Base-by-base conservation (phyloP, 345 rosid species). In the Linum trigynum region DNA sequence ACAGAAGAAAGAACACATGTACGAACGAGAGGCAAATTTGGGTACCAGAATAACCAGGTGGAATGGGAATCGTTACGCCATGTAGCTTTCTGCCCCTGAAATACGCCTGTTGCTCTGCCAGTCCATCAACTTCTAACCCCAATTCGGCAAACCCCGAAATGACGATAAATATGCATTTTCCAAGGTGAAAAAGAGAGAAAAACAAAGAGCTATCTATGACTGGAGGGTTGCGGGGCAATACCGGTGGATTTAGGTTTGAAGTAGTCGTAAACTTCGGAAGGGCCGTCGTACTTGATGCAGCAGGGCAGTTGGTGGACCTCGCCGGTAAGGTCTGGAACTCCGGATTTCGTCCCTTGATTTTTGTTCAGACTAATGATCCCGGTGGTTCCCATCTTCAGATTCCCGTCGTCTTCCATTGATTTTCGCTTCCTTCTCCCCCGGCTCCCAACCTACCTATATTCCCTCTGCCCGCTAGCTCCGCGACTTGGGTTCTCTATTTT, bases 81-180 rank as follows among this genome's bases (percentile, higher is more conserved):
- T 75, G 84, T 79, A 92, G 65, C 73, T 80, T 85, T 78, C 97
- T 86, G 64, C 98, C 97, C 77, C 98, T 80, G 76, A 90, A 92
- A 81, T 82, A 74, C 5, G 94, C 87, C 83, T 92, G 92, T 75
- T 90, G 83, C 2, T 76, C 77, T 55, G 39, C 69, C 48, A 88
- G 70, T 57, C 87, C 96, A 66, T 90, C 96, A 61, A 75, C 72
- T 66, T 86, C 89, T 0, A 78, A 60, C 61, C 80, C 97, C 88
- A 57, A 16, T 62, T 53, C 7, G n/a, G 23, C 42, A 55, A 14
- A 11, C 39, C 39, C 6, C 16, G 6, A 51, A 48, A 7, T 36
- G 4, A 14, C 7, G n/a, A 50, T 3, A 35, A 36, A 62, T 23
- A 39, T 16, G 43, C 35, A 15, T 10, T 17, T 11, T 39, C 16